Base-by-base conservation (phyloP, 2,329 filamentous ascomycete species). In the Aspergillus sp. region DNA sequence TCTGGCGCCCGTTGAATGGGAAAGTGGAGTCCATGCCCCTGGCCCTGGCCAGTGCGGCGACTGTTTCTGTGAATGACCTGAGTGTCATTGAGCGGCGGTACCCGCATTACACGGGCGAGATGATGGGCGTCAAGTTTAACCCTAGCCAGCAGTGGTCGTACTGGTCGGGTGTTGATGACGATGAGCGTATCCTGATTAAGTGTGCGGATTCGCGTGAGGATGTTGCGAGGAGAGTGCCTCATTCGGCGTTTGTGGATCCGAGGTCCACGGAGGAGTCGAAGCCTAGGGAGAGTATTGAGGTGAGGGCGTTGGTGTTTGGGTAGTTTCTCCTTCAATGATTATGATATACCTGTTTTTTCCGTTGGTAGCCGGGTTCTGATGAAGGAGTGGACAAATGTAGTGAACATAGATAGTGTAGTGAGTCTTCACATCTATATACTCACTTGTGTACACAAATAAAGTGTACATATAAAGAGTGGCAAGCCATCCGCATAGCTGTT, bases 201-300 rank as follows among this genome's bases (percentile, higher is more conserved):
- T 95, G 90, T 75, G 91, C 86, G 62, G 90, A 93, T 73, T 89
- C 44, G 11, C 31, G 54, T 59, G 70, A 70, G 71, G 67, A 72
- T 8, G 74, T 75, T 56, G 78, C 77, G 23, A 70, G 78, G 8
- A 19, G 50, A 33, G 80, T 81, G 33, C 86, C 91, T 14, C 91
- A 96, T 75, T 87, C 87, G 9, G 91, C 91, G 0, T 97, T 96
- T 74, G 79, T 82, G 40, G 89, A 96, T 71, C 88, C 90, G 2
- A 79, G 87, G 59, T 91, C 89, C 1, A 84, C 86, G 3, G 76
- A 81, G 17, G 89, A 87, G 46, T 90, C 89, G 4, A 85, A 86
- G 62, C 84, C 84, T 0, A 82, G 92, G 63, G 90, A 96, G 79
- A 96, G 91, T 71, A 96, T 97, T 70, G 93, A 97, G 75, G 90